phyloP scores from a whole-genome alignment of 371 early-diverging fungal genomes.

The Thermomucor indicae-seudaticae region DNA sequence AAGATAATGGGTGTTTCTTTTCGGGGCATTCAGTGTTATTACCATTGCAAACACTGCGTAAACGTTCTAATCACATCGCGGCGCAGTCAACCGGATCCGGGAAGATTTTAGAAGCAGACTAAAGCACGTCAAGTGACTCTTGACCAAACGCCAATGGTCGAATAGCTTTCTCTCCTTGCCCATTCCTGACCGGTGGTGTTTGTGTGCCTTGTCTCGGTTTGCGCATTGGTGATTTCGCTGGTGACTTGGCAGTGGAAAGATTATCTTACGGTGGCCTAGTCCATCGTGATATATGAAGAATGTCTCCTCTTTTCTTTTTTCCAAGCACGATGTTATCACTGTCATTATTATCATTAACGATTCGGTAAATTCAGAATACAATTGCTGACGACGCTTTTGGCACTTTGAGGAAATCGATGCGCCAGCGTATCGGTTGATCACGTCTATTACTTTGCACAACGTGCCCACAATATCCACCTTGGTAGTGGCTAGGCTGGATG shows the following conservation, averaged over 20 bases:
- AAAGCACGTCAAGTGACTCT: constrained; percentile 80
- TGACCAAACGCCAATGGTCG: constrained; percentile 61
- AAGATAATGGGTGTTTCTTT: background rate
- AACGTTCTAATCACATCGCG: constrained; percentile 66
- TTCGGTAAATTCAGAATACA: constrained; percentile 83
- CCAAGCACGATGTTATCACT: no score
- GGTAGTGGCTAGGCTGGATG: constrained; percentile 54
- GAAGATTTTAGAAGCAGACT: constrained; percentile 72
- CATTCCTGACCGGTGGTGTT: constrained; percentile 3
- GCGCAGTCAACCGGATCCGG: no score
- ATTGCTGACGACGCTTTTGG: constrained; percentile 79
- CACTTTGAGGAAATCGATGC: constrained; percentile 79
- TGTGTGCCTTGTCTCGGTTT: constrained; percentile 17
- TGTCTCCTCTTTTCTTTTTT: background rate
- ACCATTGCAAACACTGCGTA: constrained; percentile 35
- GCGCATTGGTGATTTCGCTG: constrained; percentile 34
- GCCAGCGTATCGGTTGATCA: constrained; percentile 86
- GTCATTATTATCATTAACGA: constrained; percentile 73
- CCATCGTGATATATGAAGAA: background rate
- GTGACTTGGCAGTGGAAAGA: constrained; percentile 36
- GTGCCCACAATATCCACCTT: constrained; percentile 83
- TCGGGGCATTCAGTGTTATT: background rate
- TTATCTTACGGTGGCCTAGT: constrained; percentile 30
- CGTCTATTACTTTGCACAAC: constrained; percentile 80
- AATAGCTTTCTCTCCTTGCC: constrained; percentile 29